Base-by-base conservation (phyloP, 2,329 filamentous ascomycete genomes). In the Alternaria tenuissima region DNA sequence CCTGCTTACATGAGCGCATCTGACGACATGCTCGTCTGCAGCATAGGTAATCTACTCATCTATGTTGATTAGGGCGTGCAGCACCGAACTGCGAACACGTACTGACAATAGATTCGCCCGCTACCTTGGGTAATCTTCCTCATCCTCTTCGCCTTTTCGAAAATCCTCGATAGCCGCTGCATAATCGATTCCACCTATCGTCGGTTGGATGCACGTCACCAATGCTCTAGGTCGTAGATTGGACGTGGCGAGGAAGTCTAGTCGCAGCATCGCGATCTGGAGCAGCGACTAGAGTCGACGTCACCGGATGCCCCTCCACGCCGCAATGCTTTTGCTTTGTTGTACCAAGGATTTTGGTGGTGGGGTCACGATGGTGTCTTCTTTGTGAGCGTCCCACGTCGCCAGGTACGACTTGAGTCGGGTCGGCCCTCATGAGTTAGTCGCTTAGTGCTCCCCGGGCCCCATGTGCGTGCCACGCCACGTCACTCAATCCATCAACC, bases 131-230 rank as follows among this genome's bases (percentile, higher is more conserved):
- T n/a, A 18, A 32, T 53, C 26, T 47, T 34, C 22, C 42, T 39
- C 4, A 18, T 22, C 51, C 49, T 38, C 39, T 46, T 54, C 46
- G 44, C 32, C 39, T 55, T 53, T 64, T 67, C 49, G 39, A 51
- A 55, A 70, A 49, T 52, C 61, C 72, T 70, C 66, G 73, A 73
- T 75, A 74, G 69, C 73, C 73, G 74, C 74, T 64, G 64, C 59
- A 65, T 68, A 63, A 63, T 47, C 36, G 62, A 63, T 46, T 34
- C 63, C 64, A 63, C 58, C 56, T 55, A 32, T 51, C 52, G 63
- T 55, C 65, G 55, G 64, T 62, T 62, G 60, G 63, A 71, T 68
- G 69, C 72, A 73, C 70, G 71, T 73, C 72, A 72, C 63, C 56
- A 60, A 56, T 54, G 38, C 51, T n/a, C 47, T 34, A 54, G 26